phyloP scores from a whole-genome alignment of 805 yeast species.

The Clavispora fructus region DNA sequence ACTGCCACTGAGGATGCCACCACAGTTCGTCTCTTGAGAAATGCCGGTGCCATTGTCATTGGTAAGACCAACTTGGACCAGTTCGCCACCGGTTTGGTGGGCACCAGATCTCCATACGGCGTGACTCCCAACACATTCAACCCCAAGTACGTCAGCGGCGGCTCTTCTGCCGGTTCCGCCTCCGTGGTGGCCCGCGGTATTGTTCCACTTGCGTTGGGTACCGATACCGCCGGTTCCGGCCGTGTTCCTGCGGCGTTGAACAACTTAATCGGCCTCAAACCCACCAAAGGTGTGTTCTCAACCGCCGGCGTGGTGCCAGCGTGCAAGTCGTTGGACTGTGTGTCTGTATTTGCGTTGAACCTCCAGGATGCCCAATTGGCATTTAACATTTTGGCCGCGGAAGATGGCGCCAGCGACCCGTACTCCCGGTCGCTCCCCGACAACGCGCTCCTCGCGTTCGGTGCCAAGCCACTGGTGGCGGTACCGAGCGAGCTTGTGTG shows the following conservation, averaged over 20 bases:
- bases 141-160: conserved; percentile 80
- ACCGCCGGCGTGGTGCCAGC: conserved; percentile 96
- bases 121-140: conserved; percentile 77
- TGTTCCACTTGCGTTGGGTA: conserved; percentile 86
- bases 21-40: conserved; percentile 65
- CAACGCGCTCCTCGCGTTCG: conserved; percentile 57
- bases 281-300: conserved; percentile 84
- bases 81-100: conserved; percentile 96
- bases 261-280: conserved; percentile 88
- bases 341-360: conserved; percentile 75
- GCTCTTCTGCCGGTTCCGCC: conserved; percentile 96
- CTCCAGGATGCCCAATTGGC: conserved; percentile 78
- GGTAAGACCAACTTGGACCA: conserved; percentile 97
- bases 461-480: conserved; percentile 60
- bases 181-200: conserved; percentile 83
- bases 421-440: conserved; percentile 74
- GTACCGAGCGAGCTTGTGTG: conserved; percentile 71
- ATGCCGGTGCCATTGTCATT: conserved; percentile 87
- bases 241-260: conserved; percentile 95
- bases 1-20: conserved; percentile 68
- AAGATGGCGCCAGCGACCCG: conserved; percentile 65
- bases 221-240: conserved; percentile 98
- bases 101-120: conserved; percentile 94
- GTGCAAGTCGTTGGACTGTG: conserved; percentile 90
- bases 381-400: conserved; percentile 65